These are phyloP conservation scores for Neospermospora avenae DNA, from an alignment of 2,329 filamentous ascomycete species.

Conservation along the genomic window DNA sequence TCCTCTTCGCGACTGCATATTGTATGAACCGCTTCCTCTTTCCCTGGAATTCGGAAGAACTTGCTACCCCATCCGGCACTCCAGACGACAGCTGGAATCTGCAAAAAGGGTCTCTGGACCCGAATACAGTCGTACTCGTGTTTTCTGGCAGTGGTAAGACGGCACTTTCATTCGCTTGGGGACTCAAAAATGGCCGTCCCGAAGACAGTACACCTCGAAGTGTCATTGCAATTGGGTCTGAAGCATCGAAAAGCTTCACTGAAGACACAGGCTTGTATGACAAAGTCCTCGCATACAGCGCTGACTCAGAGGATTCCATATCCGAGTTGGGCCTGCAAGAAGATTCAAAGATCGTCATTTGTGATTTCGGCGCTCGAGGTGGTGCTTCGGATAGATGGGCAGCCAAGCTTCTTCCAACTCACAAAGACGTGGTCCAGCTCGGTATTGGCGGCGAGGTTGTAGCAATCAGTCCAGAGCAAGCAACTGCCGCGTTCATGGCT, in stretches of 20 bases:
- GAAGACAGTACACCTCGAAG: conserved; percentile 14
- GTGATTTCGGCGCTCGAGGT: conserved; percentile 26
- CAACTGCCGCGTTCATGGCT: conserved; percentile 14
- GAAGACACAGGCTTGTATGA: conserved; percentile 25
- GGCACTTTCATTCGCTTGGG: conserved; percentile 25
- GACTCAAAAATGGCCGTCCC: conserved; percentile 25
- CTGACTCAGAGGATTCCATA: conserved; percentile 13
- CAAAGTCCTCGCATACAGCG: conserved; percentile 23
- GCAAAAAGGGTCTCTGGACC: conserved; percentile 20
- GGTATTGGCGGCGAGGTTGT: conserved; percentile 20
- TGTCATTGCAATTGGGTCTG: conserved; percentile 28
- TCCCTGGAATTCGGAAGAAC: conserved; percentile 20
- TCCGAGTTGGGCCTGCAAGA: conserved; percentile 18
- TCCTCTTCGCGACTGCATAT: conserved; percentile 26
- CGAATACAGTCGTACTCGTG: conserved; percentile 23
- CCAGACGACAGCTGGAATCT: conserved; percentile 20
- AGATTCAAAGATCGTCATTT: conserved; percentile 23
- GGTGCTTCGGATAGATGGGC: conserved; percentile 20
- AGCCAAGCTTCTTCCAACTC: conserved; percentile 11
- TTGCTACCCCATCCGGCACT: conserved; percentile 16
- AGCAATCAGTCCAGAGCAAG: conserved; percentile 17
- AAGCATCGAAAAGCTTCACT: conserved; percentile 21
- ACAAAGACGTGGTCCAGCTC: conserved; percentile 15
- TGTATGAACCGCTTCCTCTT: conserved; percentile 29
- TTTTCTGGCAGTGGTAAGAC: conserved; percentile 29